phyloP scores from a whole-genome alignment of 1,139 yeast genomes.

The Sugiyamaella japonica region DNA sequence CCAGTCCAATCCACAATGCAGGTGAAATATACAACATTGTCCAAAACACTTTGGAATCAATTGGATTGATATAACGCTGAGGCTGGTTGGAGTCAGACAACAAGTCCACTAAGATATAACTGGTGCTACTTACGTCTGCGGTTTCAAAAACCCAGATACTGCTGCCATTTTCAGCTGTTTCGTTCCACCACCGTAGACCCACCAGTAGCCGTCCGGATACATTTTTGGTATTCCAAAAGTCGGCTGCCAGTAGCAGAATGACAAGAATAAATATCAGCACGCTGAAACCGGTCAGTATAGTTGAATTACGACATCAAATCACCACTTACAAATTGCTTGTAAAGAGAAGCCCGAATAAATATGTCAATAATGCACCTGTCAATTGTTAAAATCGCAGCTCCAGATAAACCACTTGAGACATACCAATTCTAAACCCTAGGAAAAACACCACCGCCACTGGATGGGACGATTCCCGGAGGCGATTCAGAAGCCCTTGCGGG shows the following conservation, averaged over 20 bases:
- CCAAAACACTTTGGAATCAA: conserved; percentile 92
- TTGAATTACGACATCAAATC: not conserved
- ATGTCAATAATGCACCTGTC: conserved; percentile 57
- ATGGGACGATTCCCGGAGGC: conserved; percentile 68
- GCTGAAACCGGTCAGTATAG: conserved; percentile 28
- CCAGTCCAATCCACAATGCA: conserved; percentile 69
- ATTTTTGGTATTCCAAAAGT: conserved; percentile 92
- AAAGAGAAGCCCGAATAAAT: conserved; percentile 69
- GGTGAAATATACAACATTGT: conserved; percentile 72
- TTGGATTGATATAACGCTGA: conserved; percentile 78
- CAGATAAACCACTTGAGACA: conserved; percentile 14
- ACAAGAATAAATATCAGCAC: conserved; percentile 77
- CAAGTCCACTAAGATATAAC: not conserved
- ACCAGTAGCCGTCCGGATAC: conserved; percentile 86
- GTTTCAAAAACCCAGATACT: conserved; percentile 89
- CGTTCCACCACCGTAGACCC: conserved; percentile 95
- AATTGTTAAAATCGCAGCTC: not conserved
- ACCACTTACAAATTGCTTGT: conserved; percentile 54
- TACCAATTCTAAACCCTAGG: conserved; percentile 58
- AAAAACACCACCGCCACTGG: conserved; percentile 72
- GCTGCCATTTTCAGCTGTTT: conserved; percentile 52
- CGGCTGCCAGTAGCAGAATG: conserved; percentile 75
- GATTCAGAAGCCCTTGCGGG: conserved; percentile 39
- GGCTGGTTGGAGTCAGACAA: conserved; percentile 45
- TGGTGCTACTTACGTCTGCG: conserved; percentile 51